A percentile compares a stretch with the other conserved stretches of the same genome.
Conservation (phyloP, 2,329 filamentous ascomycete genomes). For the Sporothrix euskadiensis region DNA sequence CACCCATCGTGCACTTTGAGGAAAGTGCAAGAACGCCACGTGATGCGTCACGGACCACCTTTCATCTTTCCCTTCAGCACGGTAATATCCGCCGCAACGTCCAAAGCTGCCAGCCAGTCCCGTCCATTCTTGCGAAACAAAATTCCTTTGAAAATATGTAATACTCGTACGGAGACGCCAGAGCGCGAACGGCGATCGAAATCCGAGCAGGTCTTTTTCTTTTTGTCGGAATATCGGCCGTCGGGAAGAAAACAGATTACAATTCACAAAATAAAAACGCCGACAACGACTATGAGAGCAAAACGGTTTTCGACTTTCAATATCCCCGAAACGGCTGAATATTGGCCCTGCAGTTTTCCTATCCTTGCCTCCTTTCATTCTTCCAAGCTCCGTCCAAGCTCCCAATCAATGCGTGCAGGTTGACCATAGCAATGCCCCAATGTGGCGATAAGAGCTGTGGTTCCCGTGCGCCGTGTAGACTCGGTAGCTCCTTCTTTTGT, state of each 20-base stretch:
- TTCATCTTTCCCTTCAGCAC: not conserved
- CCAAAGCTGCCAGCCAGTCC: not conserved
- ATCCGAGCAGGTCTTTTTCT: not conserved
- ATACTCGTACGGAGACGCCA: not conserved
- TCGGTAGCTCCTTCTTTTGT: not conserved
- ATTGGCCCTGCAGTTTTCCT: not conserved
- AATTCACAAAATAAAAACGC: not conserved
- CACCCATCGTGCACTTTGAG: not conserved
- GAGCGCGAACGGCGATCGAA: constrained; percentile 4
- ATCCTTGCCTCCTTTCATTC: not conserved
- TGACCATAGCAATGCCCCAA: not conserved
- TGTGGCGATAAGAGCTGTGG: not conserved
- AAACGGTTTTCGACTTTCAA: not conserved
- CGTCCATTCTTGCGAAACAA: not conserved
- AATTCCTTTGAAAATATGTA: not conserved
- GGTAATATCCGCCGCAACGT: not conserved
- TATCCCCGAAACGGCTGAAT: constrained; percentile 6
- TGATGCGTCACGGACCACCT: not conserved
- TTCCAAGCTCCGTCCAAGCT: not conserved
- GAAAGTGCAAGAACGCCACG: not conserved
- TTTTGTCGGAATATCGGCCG: not conserved
- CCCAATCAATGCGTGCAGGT: not conserved
- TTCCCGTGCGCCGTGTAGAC: not conserved
- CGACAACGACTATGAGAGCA: not conserved
- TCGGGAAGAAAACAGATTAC: not conserved